These are phyloP conservation scores for Sonneratia alba DNA, from an alignment of 345 rosid genomes.

Conservation along the genomic window DNA sequence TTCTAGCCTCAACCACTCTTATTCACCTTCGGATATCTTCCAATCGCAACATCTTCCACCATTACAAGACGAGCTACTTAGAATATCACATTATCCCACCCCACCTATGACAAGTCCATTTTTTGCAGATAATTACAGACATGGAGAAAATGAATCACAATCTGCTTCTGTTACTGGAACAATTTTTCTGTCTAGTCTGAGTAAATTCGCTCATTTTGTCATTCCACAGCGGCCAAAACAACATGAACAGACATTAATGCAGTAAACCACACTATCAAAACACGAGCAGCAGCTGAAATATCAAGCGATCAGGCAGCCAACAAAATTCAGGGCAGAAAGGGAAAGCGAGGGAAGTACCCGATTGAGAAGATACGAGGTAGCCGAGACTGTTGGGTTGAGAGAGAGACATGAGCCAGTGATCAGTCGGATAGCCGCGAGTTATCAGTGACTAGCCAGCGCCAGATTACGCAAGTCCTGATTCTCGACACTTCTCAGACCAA, in stretches of 20 bases:
- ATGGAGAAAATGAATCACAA: background rate
- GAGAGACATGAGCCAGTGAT: constrained; percentile 2
- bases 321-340: background rate
- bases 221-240: background rate
- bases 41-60: background rate
- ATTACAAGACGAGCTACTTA: background rate
- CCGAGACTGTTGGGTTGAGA: background rate
- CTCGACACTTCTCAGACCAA: background rate
- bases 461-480: background rate
- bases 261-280: background rate
- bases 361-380: background rate
- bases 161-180: background rate
- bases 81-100: background rate
- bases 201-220: background rate
- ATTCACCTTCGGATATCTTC: background rate
- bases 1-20: background rate
- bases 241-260: background rate
- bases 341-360: constrained; percentile 1
- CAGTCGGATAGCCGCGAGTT: background rate
- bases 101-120: background rate
- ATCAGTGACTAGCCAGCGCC: background rate
- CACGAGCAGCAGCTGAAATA: background rate
- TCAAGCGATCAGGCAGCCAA: background rate
- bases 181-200: background rate
- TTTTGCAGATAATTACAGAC: background rate